phyloP scores from a whole-genome alignment of 208 protist species.

The Zelonia costaricensis region DNA sequence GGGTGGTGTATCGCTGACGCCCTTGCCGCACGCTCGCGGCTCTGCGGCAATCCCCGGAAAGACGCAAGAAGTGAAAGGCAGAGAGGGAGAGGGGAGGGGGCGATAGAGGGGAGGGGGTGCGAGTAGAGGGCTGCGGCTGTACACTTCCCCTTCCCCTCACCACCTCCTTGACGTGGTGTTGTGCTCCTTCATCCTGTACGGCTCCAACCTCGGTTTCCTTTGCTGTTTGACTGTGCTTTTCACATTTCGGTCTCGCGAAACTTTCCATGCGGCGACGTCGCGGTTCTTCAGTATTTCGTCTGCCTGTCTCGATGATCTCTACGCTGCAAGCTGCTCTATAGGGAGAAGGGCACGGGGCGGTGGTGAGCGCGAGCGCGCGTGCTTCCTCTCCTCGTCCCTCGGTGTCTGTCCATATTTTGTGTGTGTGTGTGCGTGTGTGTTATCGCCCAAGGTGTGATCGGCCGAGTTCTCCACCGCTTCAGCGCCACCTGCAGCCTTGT shows the following conservation, averaged over 20 bases:
- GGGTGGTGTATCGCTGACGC: no score
- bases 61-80: slow-evolving; percentile 9
- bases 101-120: neutral
- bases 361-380: no score
- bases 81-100: neutral
- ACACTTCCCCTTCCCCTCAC: neutral
- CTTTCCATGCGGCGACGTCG: neutral
- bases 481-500: no score
- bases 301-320: neutral
- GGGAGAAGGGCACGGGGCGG: no score
- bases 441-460: no score
- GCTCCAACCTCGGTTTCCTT: neutral
- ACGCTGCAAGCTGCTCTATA: no score
- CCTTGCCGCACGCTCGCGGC: no score
- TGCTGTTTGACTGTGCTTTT: neutral
- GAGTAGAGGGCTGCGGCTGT: neutral
- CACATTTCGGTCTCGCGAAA: no score
- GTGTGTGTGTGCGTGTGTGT: neutral
- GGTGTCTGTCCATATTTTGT: neutral
- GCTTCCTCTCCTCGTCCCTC: neutral
- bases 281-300: neutral
- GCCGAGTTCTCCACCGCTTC: no score
- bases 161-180: neutral
- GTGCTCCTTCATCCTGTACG: neutral
- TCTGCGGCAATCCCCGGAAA: no score